Evolutionary conservation across 116 monocot species (phyloP).

Genomic region (Trichopus zeylanicus): DNA sequence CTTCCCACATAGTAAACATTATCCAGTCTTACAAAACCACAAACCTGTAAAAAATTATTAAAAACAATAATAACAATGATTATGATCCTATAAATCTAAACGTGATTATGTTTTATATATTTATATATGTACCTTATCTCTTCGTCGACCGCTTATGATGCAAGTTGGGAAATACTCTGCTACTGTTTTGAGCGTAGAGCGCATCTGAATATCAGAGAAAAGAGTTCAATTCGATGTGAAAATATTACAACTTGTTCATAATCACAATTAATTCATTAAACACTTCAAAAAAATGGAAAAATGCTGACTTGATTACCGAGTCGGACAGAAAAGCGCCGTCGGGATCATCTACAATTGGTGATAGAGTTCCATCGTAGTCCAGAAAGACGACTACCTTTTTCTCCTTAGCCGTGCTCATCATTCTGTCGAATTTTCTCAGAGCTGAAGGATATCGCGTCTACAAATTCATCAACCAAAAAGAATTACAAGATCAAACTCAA

Average conservation of each 20-base stretch:
- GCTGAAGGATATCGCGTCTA: constrained; percentile 28
- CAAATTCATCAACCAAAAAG: too few relatives aligned
- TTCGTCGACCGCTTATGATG: constrained; percentile 26
- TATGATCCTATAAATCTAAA: not conserved
- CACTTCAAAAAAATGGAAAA: too few relatives aligned
- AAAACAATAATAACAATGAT: not conserved
- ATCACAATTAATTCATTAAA: too few relatives aligned
- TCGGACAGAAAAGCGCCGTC: constrained; percentile 39
- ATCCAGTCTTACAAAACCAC: constrained; percentile 16
- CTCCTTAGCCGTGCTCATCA: constrained; percentile 17
- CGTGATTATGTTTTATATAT: too few relatives aligned
- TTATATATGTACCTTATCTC: constrained; percentile 19
- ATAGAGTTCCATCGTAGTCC: constrained; percentile 51
- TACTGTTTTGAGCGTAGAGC: constrained; percentile 15
- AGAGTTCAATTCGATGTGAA: not conserved
- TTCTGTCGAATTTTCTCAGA: constrained; percentile 22
- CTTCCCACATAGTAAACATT: constrained; percentile 27
- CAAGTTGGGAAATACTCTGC: constrained; percentile 26
- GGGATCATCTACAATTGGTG: constrained; percentile 44
- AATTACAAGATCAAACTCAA: too few relatives aligned
- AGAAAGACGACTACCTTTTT: constrained; percentile 37
- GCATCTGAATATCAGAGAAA: constrained; percentile 18
- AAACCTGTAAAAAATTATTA: constrained; percentile 14
- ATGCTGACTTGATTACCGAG: constrained; percentile 8
- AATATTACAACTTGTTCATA: too few relatives aligned